Evolutionary conservation across 257 asterid genomes (phyloP).

Genomic region (Solanum okadae): DNA sequence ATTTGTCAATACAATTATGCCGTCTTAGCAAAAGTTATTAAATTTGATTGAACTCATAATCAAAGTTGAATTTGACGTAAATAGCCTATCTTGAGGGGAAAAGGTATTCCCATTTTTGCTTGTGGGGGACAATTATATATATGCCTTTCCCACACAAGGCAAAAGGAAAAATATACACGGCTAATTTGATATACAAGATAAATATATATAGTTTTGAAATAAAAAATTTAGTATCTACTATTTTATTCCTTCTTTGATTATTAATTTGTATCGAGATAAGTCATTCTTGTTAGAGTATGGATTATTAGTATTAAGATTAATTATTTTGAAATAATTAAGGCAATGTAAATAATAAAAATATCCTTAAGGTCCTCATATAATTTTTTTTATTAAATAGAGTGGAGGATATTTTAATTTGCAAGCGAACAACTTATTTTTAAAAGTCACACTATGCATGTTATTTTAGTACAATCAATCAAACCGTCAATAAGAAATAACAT

Average conservation of each 20-base stretch:
- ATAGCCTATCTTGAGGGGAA: neutral
- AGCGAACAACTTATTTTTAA: neutral
- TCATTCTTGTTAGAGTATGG: neutral
- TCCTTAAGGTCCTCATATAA: neutral
- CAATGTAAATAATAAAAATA: neutral
- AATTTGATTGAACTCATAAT: neutral
- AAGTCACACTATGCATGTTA: neutral
- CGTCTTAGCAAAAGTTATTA: fast-evolving
- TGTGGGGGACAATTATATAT: neutral
- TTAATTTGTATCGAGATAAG: neutral
- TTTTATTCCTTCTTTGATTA: neutral
- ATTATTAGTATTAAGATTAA: neutral
- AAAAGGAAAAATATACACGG: neutral
- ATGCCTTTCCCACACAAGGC: neutral
- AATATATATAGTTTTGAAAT: neutral
- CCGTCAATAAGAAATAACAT: fast-evolving
- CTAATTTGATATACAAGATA: neutral
- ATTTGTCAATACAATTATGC: neutral
- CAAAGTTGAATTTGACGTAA: neutral
- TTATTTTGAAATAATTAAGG: neutral
- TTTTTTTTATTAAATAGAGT: neutral
- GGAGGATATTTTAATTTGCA: neutral
- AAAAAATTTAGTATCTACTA: neutral
- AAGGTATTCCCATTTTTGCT: neutral
- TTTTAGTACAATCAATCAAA: neutral